phyloP scores from a whole-genome alignment of 1,284 basidiomycete species.

The Kwoniella shivajii region DNA sequence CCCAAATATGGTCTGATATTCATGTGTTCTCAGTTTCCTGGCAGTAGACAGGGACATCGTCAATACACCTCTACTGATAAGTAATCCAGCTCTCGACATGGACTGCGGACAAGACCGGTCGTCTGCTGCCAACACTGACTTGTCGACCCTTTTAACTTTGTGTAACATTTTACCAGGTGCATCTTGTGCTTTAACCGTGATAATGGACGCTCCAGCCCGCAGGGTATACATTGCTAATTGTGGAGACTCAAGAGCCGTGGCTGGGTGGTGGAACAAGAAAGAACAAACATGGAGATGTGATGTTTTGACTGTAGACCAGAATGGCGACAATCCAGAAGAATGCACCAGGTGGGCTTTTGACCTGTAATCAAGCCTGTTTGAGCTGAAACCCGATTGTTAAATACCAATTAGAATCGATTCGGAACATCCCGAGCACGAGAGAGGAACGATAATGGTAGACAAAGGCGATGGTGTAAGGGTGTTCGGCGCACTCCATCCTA shows the following conservation, averaged over 20 bases:
- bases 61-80: not conserved
- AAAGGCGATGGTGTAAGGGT: constrained; percentile 68
- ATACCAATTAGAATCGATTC: not conserved
- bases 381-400: not conserved
- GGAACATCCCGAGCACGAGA: constrained; percentile 63
- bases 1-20: too few species aligned
- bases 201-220: constrained; percentile 75
- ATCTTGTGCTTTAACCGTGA: constrained; percentile 79
- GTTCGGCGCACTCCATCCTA: constrained; percentile 85
- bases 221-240: constrained; percentile 86
- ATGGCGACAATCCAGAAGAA: constrained; percentile 74
- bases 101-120: not conserved
- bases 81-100: not conserved
- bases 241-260: constrained; percentile 91
- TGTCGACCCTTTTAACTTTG: not conserved
- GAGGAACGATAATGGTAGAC: constrained; percentile 65
- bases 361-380: not conserved
- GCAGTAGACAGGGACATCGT: not conserved
- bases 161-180: constrained; percentile 54
- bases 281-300: constrained; percentile 81
- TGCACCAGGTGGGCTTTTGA: constrained; percentile 46
- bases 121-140: not conserved
- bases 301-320: constrained; percentile 86
- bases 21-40: not conserved
- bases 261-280: constrained; percentile 76